Percentiles rank a stretch among this genome's conserved stretches.
Conservation (phyloP, 2,329 filamentous ascomycete genomes). For the Ophiostoma ulmi region DNA sequence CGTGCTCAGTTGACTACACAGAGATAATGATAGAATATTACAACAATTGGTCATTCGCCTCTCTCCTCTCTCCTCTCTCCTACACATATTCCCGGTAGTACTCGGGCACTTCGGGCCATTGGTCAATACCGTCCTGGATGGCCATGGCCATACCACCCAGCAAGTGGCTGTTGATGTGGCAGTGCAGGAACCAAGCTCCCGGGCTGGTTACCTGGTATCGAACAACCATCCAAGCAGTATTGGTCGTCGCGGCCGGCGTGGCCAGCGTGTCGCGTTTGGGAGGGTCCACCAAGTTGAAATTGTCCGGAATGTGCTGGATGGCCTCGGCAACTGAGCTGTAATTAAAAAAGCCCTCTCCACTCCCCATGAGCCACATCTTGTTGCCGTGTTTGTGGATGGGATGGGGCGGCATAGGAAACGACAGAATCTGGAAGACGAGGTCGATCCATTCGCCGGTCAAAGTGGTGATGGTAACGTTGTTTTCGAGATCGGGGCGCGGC, state of each 20-base stretch:
- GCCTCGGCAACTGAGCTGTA: slow-evolving; percentile 53
- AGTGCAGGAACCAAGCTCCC: slow-evolving; percentile 52
- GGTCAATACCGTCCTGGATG: slow-evolving; percentile 45
- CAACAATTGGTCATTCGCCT: not conserved
- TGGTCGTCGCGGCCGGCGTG: slow-evolving; percentile 35
- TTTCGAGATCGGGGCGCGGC: slow-evolving; percentile 33
- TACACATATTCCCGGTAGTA: slow-evolving; percentile 12
- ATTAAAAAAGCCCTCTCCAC: slow-evolving; percentile 46
- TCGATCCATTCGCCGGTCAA: slow-evolving; percentile 50
- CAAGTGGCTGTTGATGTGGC: slow-evolving; percentile 52
- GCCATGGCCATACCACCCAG: slow-evolving; percentile 52
- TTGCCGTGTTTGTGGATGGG: slow-evolving; percentile 61
- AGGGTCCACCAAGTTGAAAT: slow-evolving; percentile 55
- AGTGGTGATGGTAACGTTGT: slow-evolving; percentile 48
- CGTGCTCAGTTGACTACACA: not conserved
- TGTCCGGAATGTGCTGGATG: slow-evolving; percentile 40
- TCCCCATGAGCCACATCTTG: slow-evolving; percentile 54
- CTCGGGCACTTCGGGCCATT: slow-evolving; percentile 39
- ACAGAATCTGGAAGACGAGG: slow-evolving; percentile 45
- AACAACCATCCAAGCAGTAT: slow-evolving; percentile 45
- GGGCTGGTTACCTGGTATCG: slow-evolving; percentile 50
- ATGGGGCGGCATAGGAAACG: slow-evolving; percentile 48
- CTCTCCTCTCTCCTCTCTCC: not conserved
- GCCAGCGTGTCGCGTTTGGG: slow-evolving; percentile 48
- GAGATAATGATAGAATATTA: not conserved